These are phyloP conservation scores for Aspergillus aculeatus DNA, from an alignment of 2,329 filamentous ascomycete species.

Conservation along the genomic window DNA sequence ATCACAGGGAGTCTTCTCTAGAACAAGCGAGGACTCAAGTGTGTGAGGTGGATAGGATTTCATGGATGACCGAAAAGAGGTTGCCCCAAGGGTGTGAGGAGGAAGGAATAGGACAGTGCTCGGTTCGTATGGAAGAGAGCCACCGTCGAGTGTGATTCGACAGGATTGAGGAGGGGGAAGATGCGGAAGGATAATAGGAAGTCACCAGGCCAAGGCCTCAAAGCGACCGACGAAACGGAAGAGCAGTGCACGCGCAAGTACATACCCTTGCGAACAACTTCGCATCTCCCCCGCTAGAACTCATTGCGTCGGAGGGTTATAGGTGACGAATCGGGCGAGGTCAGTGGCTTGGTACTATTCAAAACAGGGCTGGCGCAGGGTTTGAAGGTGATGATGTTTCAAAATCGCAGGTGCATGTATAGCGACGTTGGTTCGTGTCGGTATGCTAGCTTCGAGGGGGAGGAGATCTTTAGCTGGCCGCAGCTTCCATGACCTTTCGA, in stretches of 20 bases:
- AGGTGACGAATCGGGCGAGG: slow-evolving; percentile 7
- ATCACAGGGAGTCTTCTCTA: background rate
- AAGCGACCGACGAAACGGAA: slow-evolving; percentile 20
- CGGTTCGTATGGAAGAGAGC: background rate
- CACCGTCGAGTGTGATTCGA: background rate
- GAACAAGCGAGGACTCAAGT: background rate
- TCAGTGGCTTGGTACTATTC: slow-evolving; percentile 2
- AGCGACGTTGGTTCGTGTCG: slow-evolving; percentile 7
- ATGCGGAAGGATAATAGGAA: slow-evolving; percentile 11
- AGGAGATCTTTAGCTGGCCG: slow-evolving; percentile 21
- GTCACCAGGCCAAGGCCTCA: slow-evolving; percentile 6
- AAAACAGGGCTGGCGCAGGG: background rate
- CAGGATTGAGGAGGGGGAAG: slow-evolving; percentile 10
- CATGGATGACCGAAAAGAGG: background rate
- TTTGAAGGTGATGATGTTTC: slow-evolving; percentile 2
- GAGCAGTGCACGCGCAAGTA: slow-evolving; percentile 30
- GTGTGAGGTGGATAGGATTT: background rate
- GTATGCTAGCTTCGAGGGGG: slow-evolving; percentile 12
- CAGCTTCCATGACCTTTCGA: slow-evolving; percentile 22
- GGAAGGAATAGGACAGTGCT: slow-evolving; percentile 8
- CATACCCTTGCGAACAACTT: slow-evolving; percentile 98
- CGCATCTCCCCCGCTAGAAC: slow-evolving; percentile 81
- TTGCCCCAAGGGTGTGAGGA: slow-evolving; percentile 15
- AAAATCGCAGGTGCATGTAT: slow-evolving; percentile 20
- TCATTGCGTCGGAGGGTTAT: slow-evolving; percentile 49